Evolutionary conservation across 176 grass and related monocot genomes (phyloP).

Genomic region (Ampelocalamus luodianensis): DNA sequence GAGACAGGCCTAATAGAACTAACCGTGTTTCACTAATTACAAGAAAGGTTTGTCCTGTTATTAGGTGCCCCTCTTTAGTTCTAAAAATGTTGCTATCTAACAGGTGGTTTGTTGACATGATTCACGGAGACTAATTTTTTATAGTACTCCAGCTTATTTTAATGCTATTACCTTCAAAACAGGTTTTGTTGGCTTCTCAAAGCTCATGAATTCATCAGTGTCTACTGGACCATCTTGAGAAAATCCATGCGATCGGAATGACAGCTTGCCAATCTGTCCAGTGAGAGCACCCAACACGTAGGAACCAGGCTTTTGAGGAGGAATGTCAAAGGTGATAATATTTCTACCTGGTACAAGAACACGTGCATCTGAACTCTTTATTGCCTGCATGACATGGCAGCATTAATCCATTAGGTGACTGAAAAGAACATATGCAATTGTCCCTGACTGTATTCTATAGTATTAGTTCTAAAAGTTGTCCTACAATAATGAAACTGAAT

Average conservation of each 20-base stretch:
- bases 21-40: background rate
- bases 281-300: constrained; percentile 96
- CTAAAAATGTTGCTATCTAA: constrained; percentile 20
- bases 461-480: constrained; percentile 23
- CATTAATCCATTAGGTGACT: constrained; percentile 45
- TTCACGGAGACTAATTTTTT: constrained; percentile 8
- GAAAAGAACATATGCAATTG: constrained; percentile 23
- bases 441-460: background rate
- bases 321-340: constrained; percentile 72
- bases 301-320: constrained; percentile 96
- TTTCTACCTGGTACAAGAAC: constrained; percentile 91
- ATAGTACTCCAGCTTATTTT: constrained; percentile 2
- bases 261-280: constrained; percentile 93
- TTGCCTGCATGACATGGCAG: constrained; percentile 68
- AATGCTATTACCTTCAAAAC: constrained; percentile 83
- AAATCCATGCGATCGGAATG: constrained; percentile 97
- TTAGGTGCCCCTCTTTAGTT: constrained; percentile 7
- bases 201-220: constrained; percentile 97
- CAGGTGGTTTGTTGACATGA: constrained; percentile 1
- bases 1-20: constrained; percentile 1
- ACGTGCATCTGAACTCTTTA: constrained; percentile 69
- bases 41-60: constrained; percentile 12
- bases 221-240: constrained; percentile 88
- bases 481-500: constrained; percentile 24
- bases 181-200: constrained; percentile 91